Conservation (phyloP, 805 yeast genomes). For the Monosporozyma aquatica region DNA sequence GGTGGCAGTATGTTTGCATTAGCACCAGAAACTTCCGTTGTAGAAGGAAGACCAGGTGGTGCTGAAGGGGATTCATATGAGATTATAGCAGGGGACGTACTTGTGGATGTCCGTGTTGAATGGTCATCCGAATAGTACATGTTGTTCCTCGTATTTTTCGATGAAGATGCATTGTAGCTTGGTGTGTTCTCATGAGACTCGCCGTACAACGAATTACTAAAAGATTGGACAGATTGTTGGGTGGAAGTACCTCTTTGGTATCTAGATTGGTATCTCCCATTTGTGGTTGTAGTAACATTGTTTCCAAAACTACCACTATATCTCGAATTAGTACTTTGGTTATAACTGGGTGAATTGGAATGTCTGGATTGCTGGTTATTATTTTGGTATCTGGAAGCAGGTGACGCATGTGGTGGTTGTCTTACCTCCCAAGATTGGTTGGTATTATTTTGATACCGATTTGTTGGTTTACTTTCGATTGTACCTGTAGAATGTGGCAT, state of each 20-base stretch:
- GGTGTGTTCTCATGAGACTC: no score
- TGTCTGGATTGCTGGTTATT: not conserved
- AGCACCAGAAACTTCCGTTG: no score
- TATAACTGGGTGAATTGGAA: not conserved
- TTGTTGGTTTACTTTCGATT: not conserved
- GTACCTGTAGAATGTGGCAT: not conserved
- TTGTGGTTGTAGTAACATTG: not conserved
- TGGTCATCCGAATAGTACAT: not conserved
- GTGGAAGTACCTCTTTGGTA: constrained; percentile 1
- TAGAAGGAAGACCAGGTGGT: not conserved
- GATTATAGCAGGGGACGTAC: constrained; percentile 1
- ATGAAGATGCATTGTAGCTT: no score
- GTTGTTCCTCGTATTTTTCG: not conserved
- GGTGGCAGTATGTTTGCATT: no score
- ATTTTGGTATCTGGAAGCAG: not conserved
- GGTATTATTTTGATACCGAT: not conserved
- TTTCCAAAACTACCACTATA: not conserved
- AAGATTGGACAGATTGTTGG: not conserved
- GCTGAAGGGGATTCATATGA: not conserved
- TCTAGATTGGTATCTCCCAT: constrained; percentile 2
- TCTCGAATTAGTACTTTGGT: not conserved
- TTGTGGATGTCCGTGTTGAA: not conserved
- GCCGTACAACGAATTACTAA: not conserved
- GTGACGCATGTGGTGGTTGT: not conserved
- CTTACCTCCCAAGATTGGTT: not conserved